phyloP scores from a whole-genome alignment of 495 filamentous ascomycete species.

The Extremus antarcticus region DNA sequence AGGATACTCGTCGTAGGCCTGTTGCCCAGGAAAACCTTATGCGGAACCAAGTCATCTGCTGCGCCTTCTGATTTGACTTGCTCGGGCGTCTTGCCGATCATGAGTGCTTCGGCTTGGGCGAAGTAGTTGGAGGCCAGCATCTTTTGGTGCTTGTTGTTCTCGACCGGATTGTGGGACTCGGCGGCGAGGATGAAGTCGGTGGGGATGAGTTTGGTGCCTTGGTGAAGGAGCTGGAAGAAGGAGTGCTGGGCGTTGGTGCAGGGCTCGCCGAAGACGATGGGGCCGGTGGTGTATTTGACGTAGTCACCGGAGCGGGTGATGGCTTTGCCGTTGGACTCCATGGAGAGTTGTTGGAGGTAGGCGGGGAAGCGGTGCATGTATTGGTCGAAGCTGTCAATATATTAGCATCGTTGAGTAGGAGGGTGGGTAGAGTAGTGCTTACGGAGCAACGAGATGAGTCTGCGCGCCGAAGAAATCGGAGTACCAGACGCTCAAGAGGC shows the following conservation, averaged over 20 bases:
- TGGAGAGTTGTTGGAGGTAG: slow-evolving; percentile 96
- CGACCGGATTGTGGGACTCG: slow-evolving; percentile 91
- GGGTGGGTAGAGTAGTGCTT: slow-evolving; percentile 25
- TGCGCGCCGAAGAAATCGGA: slow-evolving; percentile 97
- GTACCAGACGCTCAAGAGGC: slow-evolving; percentile 94
- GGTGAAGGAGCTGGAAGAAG: slow-evolving; percentile 98
- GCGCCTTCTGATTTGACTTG: slow-evolving; percentile 84
- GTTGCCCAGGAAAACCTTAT: slow-evolving; percentile 99
- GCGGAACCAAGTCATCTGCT: slow-evolving; percentile 72
- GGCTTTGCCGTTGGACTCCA: slow-evolving; percentile 99
- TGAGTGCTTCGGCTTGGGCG: slow-evolving; percentile 91
- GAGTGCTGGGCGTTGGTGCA: slow-evolving; percentile 99
- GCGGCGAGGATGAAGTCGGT: slow-evolving; percentile 95
- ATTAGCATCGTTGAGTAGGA: background rate
- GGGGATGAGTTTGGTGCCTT: slow-evolving; percentile 97
- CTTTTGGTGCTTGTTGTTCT: slow-evolving; percentile 87
- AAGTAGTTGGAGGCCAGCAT: slow-evolving; percentile 99
- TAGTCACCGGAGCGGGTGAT: slow-evolving; percentile 83
- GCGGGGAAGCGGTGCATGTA: slow-evolving; percentile 98
- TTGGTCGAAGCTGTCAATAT: slow-evolving; percentile 66
- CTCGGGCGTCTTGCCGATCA: slow-evolving; percentile 92
- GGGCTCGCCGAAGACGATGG: slow-evolving; percentile 93
- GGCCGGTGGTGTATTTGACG: slow-evolving; percentile 92
- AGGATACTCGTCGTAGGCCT: slow-evolving; percentile 91
- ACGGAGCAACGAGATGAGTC: slow-evolving; percentile 90